phyloP scores from a whole-genome alignment of 1,284 basidiomycete species.

The Omphalotus olearius region DNA sequence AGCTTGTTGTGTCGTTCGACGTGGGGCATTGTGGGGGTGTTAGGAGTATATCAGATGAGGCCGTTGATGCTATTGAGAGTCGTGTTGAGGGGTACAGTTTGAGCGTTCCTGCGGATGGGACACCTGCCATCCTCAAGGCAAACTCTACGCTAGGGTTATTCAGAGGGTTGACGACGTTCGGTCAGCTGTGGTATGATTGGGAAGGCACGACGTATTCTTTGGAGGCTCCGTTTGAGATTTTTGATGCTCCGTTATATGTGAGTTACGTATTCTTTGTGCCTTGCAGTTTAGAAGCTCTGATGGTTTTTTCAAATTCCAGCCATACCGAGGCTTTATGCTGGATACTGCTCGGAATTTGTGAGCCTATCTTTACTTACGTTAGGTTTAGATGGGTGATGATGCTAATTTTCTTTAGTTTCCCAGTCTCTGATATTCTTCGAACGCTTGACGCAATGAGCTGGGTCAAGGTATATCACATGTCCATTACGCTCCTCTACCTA shows the following conservation, averaged over 20 bases:
- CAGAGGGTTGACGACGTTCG: conserved; percentile 81
- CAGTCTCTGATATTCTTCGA: conserved; percentile 62
- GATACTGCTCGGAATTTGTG: conserved; percentile 45
- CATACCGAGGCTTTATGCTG: conserved; percentile 77
- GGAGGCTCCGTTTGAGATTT: conserved; percentile 55
- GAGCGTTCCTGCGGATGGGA: conserved; percentile 56
- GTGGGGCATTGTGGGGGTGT: conserved; percentile 23
- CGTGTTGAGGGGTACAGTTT: conserved; percentile 70
- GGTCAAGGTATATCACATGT: conserved; percentile 61
- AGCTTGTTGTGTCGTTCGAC: conserved; percentile 39
- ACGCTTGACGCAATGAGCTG: conserved; percentile 83
- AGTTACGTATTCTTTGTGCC: conserved; percentile 20
- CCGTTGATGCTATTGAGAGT: conserved; percentile 44
- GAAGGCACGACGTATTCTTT: conserved; percentile 48
- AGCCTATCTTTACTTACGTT: neutral
- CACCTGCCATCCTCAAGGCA: conserved; percentile 56
- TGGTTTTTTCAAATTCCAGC: conserved; percentile 32
- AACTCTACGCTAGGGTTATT: conserved; percentile 75
- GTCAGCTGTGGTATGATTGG: conserved; percentile 70
- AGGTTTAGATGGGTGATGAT: neutral
- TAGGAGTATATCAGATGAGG: conserved; percentile 48
- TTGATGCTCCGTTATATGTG: conserved; percentile 65
- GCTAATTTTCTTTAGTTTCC: conserved; percentile 43
- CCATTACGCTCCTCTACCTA: conserved; percentile 59
- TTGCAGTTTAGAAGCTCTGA: neutral